These are phyloP conservation scores for Suillus plorans DNA, from an alignment of 768 basidiomycete genomes.

Conservation along the genomic window DNA sequence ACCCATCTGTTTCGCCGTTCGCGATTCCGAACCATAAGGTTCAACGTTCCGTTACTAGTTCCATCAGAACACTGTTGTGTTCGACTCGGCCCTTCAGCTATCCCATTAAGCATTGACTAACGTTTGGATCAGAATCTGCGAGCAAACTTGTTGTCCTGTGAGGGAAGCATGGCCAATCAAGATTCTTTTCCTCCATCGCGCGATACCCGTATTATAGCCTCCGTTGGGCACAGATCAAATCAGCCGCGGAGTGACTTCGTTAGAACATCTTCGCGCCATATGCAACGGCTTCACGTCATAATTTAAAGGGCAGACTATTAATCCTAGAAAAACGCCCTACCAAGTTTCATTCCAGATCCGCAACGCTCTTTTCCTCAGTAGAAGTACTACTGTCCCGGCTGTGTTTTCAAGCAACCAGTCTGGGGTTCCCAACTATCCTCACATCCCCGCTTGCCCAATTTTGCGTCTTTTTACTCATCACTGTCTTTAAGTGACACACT, in stretches of 20 bases:
- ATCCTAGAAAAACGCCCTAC: background rate
- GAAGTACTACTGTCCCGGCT: background rate
- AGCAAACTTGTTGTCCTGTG: background rate
- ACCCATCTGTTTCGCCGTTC: background rate
- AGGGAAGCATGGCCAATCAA: background rate
- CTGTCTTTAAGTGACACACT: background rate
- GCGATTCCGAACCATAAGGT: background rate
- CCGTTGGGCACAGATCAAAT: background rate
- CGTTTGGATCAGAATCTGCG: background rate
- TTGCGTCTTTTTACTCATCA: background rate
- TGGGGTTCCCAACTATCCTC: background rate
- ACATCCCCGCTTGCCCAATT: background rate
- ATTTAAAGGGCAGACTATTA: background rate
- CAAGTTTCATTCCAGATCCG: background rate
- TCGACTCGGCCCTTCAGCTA: background rate
- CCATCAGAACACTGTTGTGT: background rate
- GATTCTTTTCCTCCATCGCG: background rate
- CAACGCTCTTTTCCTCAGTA: background rate
- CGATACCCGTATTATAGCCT: background rate
- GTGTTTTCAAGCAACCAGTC: background rate
- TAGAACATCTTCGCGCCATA: constrained; percentile 5
- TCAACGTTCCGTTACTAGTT: background rate
- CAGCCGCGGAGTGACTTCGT: background rate
- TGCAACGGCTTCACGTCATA: constrained; percentile 1
- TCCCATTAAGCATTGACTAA: background rate